Conservation (phyloP, 1,284 basidiomycete genomes). For the Microbotryum violaceum region DNA sequence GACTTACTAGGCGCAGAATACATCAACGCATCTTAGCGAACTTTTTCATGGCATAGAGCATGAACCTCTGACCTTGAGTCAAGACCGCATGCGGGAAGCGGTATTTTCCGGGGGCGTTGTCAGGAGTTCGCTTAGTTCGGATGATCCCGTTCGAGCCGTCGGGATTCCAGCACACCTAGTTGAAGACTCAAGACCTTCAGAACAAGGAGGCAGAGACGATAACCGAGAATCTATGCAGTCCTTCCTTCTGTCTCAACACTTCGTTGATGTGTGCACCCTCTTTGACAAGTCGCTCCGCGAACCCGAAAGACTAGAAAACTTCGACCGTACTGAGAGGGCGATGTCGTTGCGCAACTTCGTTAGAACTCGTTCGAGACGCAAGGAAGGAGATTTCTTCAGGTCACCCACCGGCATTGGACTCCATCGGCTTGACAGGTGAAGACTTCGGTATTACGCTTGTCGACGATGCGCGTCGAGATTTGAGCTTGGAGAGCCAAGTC, state of each 20-base stretch:
- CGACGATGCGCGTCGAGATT: too few relatives aligned
- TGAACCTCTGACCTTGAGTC: slow-evolving; percentile 64
- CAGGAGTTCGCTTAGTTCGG: slow-evolving; percentile 34
- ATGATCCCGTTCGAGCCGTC: slow-evolving; percentile 46
- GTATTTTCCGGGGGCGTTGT: slow-evolving; percentile 45
- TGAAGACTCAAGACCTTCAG: slow-evolving; percentile 34
- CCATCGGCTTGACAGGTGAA: not conserved
- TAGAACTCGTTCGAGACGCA: too few relatives aligned
- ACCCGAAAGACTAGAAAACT: slow-evolving; percentile 57
- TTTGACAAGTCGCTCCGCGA: slow-evolving; percentile 53
- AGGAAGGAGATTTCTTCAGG: too few relatives aligned
- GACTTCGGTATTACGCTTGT: too few relatives aligned
- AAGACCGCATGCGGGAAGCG: slow-evolving; percentile 57
- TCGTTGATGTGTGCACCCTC: slow-evolving; percentile 44
- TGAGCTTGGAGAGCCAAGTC: too few relatives aligned
- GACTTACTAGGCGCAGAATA: not conserved
- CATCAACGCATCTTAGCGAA: slow-evolving; percentile 22
- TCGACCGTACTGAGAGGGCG: slow-evolving; percentile 37
- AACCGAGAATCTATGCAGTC: not conserved
- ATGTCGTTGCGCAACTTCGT: not conserved
- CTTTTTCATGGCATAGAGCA: slow-evolving; percentile 48
- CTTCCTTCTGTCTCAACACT: too few relatives aligned
- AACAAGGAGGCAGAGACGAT: too few relatives aligned
- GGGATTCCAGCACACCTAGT: slow-evolving; percentile 62
- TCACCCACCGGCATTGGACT: slow-evolving; percentile 10